Evolutionary conservation across 2,329 filamentous ascomycete species (phyloP).

Genomic region (Exophiala sideris): DNA sequence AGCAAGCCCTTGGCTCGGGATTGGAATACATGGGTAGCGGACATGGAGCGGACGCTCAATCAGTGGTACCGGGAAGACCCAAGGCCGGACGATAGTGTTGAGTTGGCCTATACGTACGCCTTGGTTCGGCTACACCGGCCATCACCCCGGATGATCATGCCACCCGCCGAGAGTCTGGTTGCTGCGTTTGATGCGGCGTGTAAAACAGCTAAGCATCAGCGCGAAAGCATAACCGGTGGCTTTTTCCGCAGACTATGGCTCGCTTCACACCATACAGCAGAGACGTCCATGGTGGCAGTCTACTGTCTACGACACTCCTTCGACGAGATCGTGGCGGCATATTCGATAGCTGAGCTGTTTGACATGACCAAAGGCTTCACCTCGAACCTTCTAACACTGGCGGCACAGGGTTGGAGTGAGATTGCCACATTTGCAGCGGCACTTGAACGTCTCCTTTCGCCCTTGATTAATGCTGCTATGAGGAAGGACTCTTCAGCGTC

Average conservation of each 20-base stretch:
- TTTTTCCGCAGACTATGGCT: conserved; percentile 17
- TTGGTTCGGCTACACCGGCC: conserved; percentile 16
- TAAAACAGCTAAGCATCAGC: conserved; percentile 1
- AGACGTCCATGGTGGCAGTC: conserved; percentile 24
- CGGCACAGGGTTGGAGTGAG: conserved; percentile 29
- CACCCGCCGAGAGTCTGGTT: conserved; percentile 9
- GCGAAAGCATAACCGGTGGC: conserved; percentile 11
- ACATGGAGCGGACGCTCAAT: conserved; percentile 8
- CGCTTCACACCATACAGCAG: conserved; percentile 19
- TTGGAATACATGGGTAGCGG: conserved; percentile 19
- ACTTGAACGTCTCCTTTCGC: conserved; percentile 25
- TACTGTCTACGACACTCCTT: conserved; percentile 30
- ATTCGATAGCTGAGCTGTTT: conserved; percentile 24
- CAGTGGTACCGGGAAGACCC: conserved; percentile 11
- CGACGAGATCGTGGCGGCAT: conserved; percentile 21
- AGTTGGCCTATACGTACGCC: conserved; percentile 6
- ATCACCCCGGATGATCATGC: conserved; percentile 13
- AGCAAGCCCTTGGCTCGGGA: conserved; percentile 7
- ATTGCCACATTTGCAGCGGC: conserved; percentile 25
- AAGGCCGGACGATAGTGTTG: background rate
- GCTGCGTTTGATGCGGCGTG: conserved; percentile 20
- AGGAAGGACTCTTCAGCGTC: background rate
- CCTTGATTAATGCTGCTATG: conserved; percentile 28
- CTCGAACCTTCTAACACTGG: conserved; percentile 28
- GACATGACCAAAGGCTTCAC: conserved; percentile 30